Evolutionary conservation across 2,329 filamentous ascomycete genomes (phyloP).

Genomic region (Colletotrichum tofieldiae): DNA sequence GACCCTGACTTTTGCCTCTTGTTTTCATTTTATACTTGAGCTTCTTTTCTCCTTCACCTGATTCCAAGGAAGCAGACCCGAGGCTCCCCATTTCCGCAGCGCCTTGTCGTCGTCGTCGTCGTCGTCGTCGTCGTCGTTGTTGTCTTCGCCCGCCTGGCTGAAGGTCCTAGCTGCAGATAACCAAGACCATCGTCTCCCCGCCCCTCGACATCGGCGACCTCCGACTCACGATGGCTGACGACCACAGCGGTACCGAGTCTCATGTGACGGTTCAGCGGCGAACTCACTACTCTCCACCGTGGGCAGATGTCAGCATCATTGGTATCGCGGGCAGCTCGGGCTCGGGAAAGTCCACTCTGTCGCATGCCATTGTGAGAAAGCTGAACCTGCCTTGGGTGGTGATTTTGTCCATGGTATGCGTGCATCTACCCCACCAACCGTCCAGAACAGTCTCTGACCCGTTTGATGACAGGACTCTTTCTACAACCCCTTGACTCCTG

Average conservation of each 20-base stretch:
- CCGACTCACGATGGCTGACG: conserved; percentile 37
- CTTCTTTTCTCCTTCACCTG: conserved; percentile 19
- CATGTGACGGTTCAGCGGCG: conserved; percentile 68
- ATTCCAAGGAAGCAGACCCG: conserved; percentile 16
- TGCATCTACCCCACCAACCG: conserved; percentile 39
- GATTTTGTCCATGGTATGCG: conserved; percentile 91
- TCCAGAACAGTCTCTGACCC: conserved; percentile 9
- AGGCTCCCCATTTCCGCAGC: conserved; percentile 17
- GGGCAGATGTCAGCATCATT: conserved; percentile 97
- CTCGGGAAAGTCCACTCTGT: conserved; percentile 93
- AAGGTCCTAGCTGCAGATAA: conserved; percentile 29
- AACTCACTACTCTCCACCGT: conserved; percentile 92
- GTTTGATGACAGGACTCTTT: conserved; percentile 83
- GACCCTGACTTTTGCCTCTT: conserved; percentile 36
- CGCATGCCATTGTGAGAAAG: conserved; percentile 90
- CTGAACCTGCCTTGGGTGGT: conserved; percentile 98
- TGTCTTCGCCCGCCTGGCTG: conserved; percentile 5
- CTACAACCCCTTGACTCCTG: conserved; percentile 89
- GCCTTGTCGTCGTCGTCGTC: not conserved
- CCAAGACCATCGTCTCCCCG: conserved; percentile 16
- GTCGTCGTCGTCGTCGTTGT: not conserved
- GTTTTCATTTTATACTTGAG: conserved; percentile 23
- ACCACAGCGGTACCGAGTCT: conserved; percentile 47
- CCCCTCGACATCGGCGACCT: conserved; percentile 29
- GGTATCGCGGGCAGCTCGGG: conserved; percentile 96